phyloP scores from a whole-genome alignment of 106 monocot genomes.

The Hemerocallis citrina region DNA sequence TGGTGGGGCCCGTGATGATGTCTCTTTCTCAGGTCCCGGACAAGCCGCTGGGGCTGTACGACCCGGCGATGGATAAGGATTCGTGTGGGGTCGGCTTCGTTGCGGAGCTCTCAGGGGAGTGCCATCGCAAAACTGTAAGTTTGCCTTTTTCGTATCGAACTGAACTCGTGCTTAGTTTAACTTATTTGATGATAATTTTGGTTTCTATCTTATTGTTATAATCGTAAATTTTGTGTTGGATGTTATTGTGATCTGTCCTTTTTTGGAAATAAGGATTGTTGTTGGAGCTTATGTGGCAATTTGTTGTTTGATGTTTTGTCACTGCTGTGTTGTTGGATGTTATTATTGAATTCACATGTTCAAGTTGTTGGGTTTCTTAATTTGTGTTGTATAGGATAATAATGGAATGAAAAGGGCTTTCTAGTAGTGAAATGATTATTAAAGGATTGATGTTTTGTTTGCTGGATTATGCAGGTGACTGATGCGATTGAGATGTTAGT shows the following conservation, averaged over 20 bases:
- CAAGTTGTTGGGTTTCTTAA: too few species aligned
- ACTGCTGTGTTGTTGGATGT: too few species aligned
- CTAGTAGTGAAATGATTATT: too few species aligned
- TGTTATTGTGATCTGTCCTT: not conserved
- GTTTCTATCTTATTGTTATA: not conserved
- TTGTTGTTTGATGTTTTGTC: not conserved
- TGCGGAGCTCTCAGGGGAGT: slow-evolving; percentile 84
- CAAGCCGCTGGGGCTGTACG: slow-evolving; percentile 88
- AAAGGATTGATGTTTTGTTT: not conserved
- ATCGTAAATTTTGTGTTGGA: not conserved
- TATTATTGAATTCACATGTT: too few species aligned
- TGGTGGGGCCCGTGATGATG: slow-evolving; percentile 36
- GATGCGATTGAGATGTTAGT: slow-evolving; percentile 96
- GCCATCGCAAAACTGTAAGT: slow-evolving; percentile 72
- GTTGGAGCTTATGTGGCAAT: not conserved
- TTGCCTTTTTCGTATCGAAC: not conserved
- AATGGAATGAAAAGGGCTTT: too few species aligned
- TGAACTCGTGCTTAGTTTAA: not conserved
- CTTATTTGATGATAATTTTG: not conserved
- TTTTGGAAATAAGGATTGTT: not conserved
- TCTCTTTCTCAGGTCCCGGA: slow-evolving; percentile 85
- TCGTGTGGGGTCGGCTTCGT: slow-evolving; percentile 96
- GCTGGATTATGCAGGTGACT: slow-evolving; percentile 57
- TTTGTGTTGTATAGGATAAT: too few species aligned
- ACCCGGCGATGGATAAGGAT: slow-evolving; percentile 87